Evolutionary conservation across 768 basidiomycete genomes (phyloP).

Genomic region (Strobilomyces confusus): DNA sequence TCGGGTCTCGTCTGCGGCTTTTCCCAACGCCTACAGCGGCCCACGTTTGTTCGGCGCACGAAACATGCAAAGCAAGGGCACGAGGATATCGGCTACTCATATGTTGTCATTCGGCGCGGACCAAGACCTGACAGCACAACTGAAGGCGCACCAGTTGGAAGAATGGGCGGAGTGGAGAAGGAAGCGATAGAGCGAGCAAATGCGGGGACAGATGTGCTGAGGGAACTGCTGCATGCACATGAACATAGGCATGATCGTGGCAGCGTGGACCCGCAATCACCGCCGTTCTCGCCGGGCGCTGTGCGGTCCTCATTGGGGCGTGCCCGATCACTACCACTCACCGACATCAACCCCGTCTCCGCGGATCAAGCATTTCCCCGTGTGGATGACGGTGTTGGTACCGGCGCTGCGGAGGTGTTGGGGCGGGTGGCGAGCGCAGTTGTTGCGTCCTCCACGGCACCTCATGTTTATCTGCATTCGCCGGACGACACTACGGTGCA

Average conservation of each 20-base stretch:
- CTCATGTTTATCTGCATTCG: conserved; percentile 24
- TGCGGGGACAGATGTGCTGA: conserved; percentile 14
- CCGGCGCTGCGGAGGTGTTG: conserved; percentile 11
- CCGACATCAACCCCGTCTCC: conserved; percentile 19
- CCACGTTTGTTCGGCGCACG: conserved; percentile 78
- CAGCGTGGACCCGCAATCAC: conserved; percentile 25
- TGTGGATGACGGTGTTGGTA: conserved; percentile 20
- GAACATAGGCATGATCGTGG: conserved; percentile 17
- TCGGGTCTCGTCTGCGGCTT: conserved; percentile 70
- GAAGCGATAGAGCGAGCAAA: conserved; percentile 28
- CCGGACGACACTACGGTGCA: conserved; percentile 9
- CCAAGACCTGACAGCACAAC: conserved; percentile 45
- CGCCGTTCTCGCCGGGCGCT: conserved; percentile 16
- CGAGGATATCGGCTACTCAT: conserved; percentile 86
- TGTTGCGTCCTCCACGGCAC: conserved; percentile 19
- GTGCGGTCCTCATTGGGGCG: conserved; percentile 6
- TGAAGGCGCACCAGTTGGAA: conserved; percentile 15
- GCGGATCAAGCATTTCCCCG: conserved; percentile 17
- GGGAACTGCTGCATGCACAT: conserved; percentile 24
- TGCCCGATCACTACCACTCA: conserved; percentile 13
- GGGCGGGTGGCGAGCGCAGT: conserved; percentile 16
- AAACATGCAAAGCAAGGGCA: conserved; percentile 84
- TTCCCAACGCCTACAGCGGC: conserved; percentile 82
- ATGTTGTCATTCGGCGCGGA: conserved; percentile 84
- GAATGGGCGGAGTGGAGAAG: conserved; percentile 29